Evolutionary conservation across 139 green algal species (phyloP).

Genomic region (Picochlorum costavermella): DNA sequence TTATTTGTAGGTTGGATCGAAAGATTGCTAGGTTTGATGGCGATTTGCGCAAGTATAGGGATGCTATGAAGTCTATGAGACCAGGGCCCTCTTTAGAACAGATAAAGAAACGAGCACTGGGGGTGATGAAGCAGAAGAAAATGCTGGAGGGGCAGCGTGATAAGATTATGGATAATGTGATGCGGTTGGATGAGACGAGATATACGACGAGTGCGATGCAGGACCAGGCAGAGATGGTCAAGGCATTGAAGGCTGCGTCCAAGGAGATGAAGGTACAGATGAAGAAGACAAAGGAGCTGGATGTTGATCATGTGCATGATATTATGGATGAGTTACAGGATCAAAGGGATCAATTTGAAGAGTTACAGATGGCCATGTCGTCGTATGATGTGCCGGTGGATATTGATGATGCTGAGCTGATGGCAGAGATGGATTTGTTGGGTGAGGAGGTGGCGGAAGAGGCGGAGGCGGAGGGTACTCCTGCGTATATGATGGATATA

Average conservation of each 20-base stretch:
- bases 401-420: slow-evolving; percentile 93
- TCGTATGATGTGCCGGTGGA: slow-evolving; percentile 87
- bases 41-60: slow-evolving; percentile 78
- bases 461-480: slow-evolving; percentile 28
- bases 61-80: slow-evolving; percentile 74
- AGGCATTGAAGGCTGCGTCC: slow-evolving; percentile 65
- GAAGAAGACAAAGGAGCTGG: slow-evolving; percentile 81
- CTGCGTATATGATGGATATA: slow-evolving; percentile 63
- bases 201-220: slow-evolving; percentile 41
- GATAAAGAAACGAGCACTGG: slow-evolving; percentile 77
- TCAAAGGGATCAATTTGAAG: slow-evolving; percentile 77
- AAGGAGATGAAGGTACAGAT: slow-evolving; percentile 81
- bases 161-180: slow-evolving; percentile 91
- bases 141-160: slow-evolving; percentile 91
- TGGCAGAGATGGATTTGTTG: slow-evolving; percentile 93
- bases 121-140: slow-evolving; percentile 91
- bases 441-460: slow-evolving; percentile 51
- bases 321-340: slow-evolving; percentile 93
- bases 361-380: slow-evolving; percentile 88
- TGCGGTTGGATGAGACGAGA: slow-evolving; percentile 89
- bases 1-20: slow-evolving; percentile 67
- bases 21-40: slow-evolving; percentile 90
- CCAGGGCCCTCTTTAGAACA: slow-evolving; percentile 84
- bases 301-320: slow-evolving; percentile 92
- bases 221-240: slow-evolving; percentile 24